These are phyloP conservation scores for Saccharomycopsis hybrid DNA, from an alignment of 1,139 yeast genomes.

Conservation along the genomic window DNA sequence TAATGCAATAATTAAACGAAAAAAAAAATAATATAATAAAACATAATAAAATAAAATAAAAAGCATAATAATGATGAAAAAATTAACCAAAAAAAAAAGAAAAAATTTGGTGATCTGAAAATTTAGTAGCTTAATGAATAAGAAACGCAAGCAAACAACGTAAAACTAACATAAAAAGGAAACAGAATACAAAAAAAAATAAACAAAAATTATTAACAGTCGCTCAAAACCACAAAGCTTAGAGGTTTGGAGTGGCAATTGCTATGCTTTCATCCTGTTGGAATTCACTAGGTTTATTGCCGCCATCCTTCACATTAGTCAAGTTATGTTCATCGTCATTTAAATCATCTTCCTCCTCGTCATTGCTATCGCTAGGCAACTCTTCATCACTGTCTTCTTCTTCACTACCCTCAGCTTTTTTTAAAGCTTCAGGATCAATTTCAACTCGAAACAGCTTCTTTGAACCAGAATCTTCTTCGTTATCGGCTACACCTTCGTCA, in stretches of 20 bases:
- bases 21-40: too few relatives aligned
- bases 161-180: background rate
- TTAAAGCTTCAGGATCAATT: constrained; percentile 82
- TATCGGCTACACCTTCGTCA: constrained; percentile 8
- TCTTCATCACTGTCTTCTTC: background rate
- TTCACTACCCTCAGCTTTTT: constrained; percentile 35
- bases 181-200: background rate
- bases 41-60: too few relatives aligned
- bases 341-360: constrained; percentile 1
- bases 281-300: background rate
- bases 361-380: background rate
- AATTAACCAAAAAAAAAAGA: too few relatives aligned
- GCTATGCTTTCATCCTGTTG: constrained; percentile 9
- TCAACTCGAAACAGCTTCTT: constrained; percentile 2
- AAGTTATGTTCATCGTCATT: background rate
- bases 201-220: background rate
- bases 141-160: background rate
- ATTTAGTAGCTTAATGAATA: too few relatives aligned
- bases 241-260: constrained; percentile 12
- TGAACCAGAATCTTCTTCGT: constrained; percentile 1
- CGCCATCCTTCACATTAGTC: background rate
- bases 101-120: background rate
- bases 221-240: background rate
- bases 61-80: too few relatives aligned
- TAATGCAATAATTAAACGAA: background rate